These are phyloP conservation scores for Diutina scorzettiae DNA, from an alignment of 1,139 yeast genomes.

Conservation along the genomic window DNA sequence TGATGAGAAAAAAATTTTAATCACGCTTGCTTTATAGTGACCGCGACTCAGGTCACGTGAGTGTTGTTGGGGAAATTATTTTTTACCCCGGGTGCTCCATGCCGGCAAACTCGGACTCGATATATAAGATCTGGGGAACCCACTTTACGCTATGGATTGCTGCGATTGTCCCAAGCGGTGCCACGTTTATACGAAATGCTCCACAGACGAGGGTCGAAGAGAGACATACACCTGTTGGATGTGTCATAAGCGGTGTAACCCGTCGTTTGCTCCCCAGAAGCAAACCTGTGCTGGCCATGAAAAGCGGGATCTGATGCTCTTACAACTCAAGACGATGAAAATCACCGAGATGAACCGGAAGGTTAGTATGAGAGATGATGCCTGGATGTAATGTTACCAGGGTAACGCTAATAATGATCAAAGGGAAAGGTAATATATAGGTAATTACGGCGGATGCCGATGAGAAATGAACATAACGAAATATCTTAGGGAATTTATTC, in stretches of 20 bases:
- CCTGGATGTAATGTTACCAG: constrained; percentile 3
- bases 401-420: too few relatives aligned
- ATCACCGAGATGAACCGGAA: not conserved
- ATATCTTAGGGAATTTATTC: too few relatives aligned
- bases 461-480: too few relatives aligned
- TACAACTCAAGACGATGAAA: constrained; percentile 3
- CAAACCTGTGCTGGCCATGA: not conserved
- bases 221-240: constrained; percentile 5
- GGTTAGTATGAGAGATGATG: constrained; percentile 4
- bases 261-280: constrained; percentile 2
- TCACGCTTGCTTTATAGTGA: not conserved
- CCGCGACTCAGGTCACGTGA: not conserved
- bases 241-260: constrained; percentile 6
- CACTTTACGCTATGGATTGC: not conserved
- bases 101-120: constrained; percentile 1
- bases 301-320: constrained; percentile 1
- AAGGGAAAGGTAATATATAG: not conserved
- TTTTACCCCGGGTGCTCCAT: too few relatives aligned
- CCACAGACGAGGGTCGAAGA: not conserved
- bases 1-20: not conserved
- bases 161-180: constrained; percentile 3
- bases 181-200: constrained; percentile 4
- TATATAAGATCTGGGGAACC: constrained; percentile 4
- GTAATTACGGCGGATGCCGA: too few relatives aligned
- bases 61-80: not conserved